Conservation (phyloP, 2,329 filamentous ascomycete species). For the Pleoardoris graminearum region DNA sequence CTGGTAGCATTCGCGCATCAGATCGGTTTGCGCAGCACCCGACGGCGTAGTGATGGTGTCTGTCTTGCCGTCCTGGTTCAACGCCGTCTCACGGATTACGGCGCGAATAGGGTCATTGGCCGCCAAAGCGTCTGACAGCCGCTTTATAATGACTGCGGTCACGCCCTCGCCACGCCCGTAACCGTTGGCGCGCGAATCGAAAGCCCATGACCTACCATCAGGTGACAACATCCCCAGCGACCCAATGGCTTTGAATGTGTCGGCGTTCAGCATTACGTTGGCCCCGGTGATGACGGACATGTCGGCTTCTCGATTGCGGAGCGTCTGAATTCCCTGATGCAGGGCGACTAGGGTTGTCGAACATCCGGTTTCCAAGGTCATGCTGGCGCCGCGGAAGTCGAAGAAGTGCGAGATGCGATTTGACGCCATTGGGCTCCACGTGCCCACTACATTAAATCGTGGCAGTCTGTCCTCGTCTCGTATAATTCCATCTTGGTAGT, state of each 20-base stretch:
- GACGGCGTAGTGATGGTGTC: slow-evolving; percentile 10
- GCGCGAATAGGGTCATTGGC: slow-evolving; percentile 34
- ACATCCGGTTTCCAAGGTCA: slow-evolving; percentile 45
- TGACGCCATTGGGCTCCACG: slow-evolving; percentile 26
- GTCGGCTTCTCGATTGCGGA: slow-evolving; percentile 13
- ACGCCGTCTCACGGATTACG: slow-evolving; percentile 29
- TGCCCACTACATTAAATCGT: slow-evolving; percentile 8
- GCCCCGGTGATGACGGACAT: slow-evolving; percentile 15
- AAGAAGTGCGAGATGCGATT: slow-evolving; percentile 44
- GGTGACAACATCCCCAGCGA: slow-evolving; percentile 18
- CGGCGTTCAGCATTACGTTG: slow-evolving; percentile 13
- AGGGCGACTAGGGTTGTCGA: slow-evolving; percentile 33
- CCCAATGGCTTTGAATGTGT: slow-evolving; percentile 11
- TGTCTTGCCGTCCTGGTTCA: slow-evolving; percentile 36
- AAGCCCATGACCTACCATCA: slow-evolving; percentile 28
- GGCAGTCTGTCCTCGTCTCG: slow-evolving; percentile 5
- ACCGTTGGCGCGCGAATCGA: slow-evolving; percentile 27
- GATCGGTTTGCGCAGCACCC: slow-evolving; percentile 5
- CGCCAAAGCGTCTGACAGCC: slow-evolving; percentile 23
- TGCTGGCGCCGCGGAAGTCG: slow-evolving; percentile 37
- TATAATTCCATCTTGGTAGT: slow-evolving; percentile 16
- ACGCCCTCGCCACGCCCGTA: slow-evolving; percentile 38
- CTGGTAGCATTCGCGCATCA: background rate
- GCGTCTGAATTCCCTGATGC: slow-evolving; percentile 18
- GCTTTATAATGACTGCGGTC: slow-evolving; percentile 32